Base-by-base conservation (phyloP, 345 rosid species). In the Murraya paniculata region DNA sequence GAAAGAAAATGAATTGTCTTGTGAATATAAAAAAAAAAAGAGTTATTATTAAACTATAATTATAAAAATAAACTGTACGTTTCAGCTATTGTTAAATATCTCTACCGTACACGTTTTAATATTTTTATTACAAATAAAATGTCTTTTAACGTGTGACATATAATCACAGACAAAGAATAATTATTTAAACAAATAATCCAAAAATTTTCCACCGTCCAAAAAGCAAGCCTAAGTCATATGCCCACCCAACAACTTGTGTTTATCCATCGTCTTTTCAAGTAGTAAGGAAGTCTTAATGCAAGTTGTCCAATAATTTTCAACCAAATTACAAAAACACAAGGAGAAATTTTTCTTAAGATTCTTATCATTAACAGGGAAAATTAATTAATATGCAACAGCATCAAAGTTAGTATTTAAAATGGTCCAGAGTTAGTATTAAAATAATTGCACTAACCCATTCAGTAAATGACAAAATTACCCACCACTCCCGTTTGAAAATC, bases 401-500 rank as follows among this genome's bases (percentile, higher is more conserved):
- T 57, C 65, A 28, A 19, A 11, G 14, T 28, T 71, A 28, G 9
- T 18, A 18, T 53, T 45, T 10, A 3, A 45, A 45, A 45, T 0
- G 0, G 57, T 53, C 57, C 0, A 73, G 58, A 73, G 48, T 72
- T 33, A 5, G 48, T 25, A 18, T 5, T 28, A 24, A 38, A 73
- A 60, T 45, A 61, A 28, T 62, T 8, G 48, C 61, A 11, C 14
- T 0, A n/a, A 3, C 10, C 25, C 22, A n/a, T 68, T 21, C 9
- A 0, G 0, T 0, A 14, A 77, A 72, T 61, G 68, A 77, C 81
- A 13, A 31, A 0, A 77, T 25, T 81, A 67, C 66, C 84, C 84
- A 77, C 74, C 5, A 9, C 9, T 2, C 19, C 48, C 38, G 0
- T n/a, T n/a, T 21, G n/a, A 14, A 14, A 22, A 13, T 36, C 72